Percentiles rank a stretch among this genome's conserved stretches.
phyloP scores from a whole-genome alignment of 352 stramenopile species.

The Phytopythium montanum region DNA sequence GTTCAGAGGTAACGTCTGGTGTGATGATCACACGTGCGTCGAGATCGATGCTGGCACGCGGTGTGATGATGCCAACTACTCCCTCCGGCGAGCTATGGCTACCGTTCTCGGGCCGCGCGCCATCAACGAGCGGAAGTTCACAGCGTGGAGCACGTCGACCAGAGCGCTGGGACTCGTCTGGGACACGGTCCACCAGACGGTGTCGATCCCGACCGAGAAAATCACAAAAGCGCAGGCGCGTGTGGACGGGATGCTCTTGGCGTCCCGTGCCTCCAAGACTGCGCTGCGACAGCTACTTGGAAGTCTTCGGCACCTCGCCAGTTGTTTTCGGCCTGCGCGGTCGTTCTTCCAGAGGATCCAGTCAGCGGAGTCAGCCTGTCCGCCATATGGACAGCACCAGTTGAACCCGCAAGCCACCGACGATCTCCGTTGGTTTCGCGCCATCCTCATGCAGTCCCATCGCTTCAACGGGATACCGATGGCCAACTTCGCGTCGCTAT shows the following conservation, averaged over 20 bases:
- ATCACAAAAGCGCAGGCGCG: not conserved
- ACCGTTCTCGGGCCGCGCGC: constrained; percentile 10
- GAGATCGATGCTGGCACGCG: constrained; percentile 11
- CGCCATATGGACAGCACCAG: no score
- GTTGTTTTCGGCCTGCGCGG: not conserved
- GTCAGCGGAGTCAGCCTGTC: not conserved
- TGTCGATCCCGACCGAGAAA: constrained; percentile 12
- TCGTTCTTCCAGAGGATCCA: no score
- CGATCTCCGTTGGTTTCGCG: constrained; percentile 11
- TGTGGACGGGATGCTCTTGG: not conserved
- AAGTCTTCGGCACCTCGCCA: not conserved
- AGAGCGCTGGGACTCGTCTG: constrained; percentile 11
- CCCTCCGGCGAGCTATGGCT: constrained; percentile 14
- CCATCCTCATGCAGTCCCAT: not conserved
- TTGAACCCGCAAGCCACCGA: no score
- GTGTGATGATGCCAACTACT: constrained; percentile 11
- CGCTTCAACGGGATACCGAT: constrained; percentile 10
- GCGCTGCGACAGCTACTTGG: not conserved
- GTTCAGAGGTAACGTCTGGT: constrained; percentile 20
- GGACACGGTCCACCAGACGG: constrained; percentile 5
- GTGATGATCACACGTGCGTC: constrained; percentile 22
- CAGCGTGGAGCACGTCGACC: constrained; percentile 1
- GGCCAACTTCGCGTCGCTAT: not conserved
- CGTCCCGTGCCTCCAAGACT: not conserved
- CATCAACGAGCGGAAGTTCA: constrained; percentile 20